phyloP scores from a whole-genome alignment of 768 basidiomycete genomes.

The Boletellus emodensis region DNA sequence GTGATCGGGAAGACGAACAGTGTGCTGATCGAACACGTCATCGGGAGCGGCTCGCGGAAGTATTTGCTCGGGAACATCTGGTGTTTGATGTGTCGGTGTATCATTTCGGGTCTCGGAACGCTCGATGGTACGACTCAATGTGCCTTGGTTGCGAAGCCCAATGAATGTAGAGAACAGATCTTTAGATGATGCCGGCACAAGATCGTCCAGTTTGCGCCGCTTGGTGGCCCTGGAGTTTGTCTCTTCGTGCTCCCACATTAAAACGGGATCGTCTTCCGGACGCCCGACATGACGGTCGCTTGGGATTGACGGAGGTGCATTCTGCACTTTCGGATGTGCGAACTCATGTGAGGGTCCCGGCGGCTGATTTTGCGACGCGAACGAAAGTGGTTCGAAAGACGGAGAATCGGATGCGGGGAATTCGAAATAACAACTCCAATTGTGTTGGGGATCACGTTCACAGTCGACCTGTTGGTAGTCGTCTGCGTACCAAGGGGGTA shows the following conservation, averaged over 20 bases:
- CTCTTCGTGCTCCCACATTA: constrained; percentile 1
- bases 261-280: background rate
- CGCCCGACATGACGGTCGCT: background rate
- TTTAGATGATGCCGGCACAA: constrained; percentile 21
- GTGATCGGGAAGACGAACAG: constrained; percentile 39
- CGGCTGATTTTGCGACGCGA: constrained; percentile 17
- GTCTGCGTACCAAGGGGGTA: constrained; percentile 3
- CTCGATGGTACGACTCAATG: constrained; percentile 3
- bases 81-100: constrained; percentile 3
- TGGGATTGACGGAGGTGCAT: constrained; percentile 4
- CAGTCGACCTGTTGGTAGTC: background rate
- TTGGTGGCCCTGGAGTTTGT: constrained; percentile 8
- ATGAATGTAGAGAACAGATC: constrained; percentile 26
- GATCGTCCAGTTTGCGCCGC: constrained; percentile 25
- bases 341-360: background rate
- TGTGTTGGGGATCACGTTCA: constrained; percentile 6
- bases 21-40: constrained; percentile 41
- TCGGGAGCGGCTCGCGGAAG: constrained; percentile 32
- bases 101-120: constrained; percentile 13
- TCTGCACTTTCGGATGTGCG: constrained; percentile 3
- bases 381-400: constrained; percentile 25
- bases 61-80: constrained; percentile 10
- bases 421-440: constrained; percentile 24
- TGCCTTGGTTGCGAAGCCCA: constrained; percentile 22
- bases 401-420: constrained; percentile 17